Base-by-base conservation (phyloP, 2,329 filamentous ascomycete species). In the Neoarthrinium moseri region DNA sequence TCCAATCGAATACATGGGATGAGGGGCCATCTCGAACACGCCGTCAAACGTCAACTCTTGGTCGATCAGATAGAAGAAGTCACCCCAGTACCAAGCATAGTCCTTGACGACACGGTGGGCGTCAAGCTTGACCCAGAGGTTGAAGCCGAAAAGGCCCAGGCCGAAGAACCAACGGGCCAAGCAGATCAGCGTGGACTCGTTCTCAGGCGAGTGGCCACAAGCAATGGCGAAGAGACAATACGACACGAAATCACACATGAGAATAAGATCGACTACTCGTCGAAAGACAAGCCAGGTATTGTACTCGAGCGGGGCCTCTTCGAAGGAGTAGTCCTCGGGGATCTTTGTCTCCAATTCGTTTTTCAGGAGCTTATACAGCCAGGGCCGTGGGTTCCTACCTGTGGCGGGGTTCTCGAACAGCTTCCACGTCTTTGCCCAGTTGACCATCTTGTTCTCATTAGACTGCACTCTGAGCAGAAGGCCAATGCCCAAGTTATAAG, bases 71-170 rank as follows among this genome's bases (percentile, higher is more conserved):
- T 91, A 99, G 77, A 97, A 99, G 71, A 97, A 97, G 69, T 99
- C 94, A 51, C 94, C 94, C 94, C 94, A 99, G 70, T 97, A 99
- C 94, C 94, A 99, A 22, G 94, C 94, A 71, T 91, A 99, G 69
- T 99, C 94, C 69, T 97, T 97, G 63, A 99, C 94, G 40, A 99
- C 94, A 50, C 94, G 82, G 68, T 99, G 94, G 17, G 94, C 94
- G 68, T 99, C 94, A 51, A 99, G 78, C 71, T 99, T 99, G 53
- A 99, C 94, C 91, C 94, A 97, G 18, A 97, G 78, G 66, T 97
- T 99, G 79, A 99, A 97, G 47, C 88, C 78, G 52, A 99, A 86
- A 21, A 97, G 77, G 32, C 79, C 69, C 54, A 92, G 79, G 42
- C 94, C 94, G 37, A 84, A 75, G 4, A 74, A 63, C 94, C 94